Evolutionary conservation across 1,139 yeast genomes (phyloP).

Genomic region (Nakaseomyces sp.): DNA sequence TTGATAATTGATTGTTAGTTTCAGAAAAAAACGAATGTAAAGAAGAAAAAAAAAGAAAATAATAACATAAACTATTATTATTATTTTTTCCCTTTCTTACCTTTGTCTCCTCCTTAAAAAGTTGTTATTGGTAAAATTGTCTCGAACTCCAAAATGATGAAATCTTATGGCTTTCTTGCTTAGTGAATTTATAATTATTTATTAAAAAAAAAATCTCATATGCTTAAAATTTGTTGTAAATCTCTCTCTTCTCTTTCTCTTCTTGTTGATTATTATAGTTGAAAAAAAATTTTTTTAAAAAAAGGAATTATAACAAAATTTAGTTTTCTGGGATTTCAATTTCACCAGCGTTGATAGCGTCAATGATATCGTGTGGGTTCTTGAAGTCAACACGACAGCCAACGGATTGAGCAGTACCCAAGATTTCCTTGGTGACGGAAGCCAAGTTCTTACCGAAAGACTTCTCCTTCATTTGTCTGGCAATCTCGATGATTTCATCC

Average conservation of each 20-base stretch:
- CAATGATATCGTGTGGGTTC: slow-evolving; percentile 98
- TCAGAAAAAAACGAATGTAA: neutral
- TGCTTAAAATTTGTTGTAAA: slow-evolving; percentile 4
- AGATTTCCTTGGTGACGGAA: slow-evolving; percentile 96
- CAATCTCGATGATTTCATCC: slow-evolving; percentile 94
- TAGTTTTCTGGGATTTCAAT: slow-evolving; percentile 91
- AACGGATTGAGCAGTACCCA: slow-evolving; percentile 99
- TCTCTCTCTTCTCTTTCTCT: neutral
- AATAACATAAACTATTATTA: slow-evolving; percentile 8
- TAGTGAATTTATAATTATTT: slow-evolving; percentile 5
- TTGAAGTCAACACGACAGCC: slow-evolving; percentile 99
- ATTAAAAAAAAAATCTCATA: slow-evolving; percentile 6
- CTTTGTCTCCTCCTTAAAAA: neutral
- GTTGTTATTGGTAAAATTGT: neutral
- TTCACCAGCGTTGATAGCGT: slow-evolving; percentile 96
- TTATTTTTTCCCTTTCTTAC: too few relatives aligned
- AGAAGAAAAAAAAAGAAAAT: slow-evolving; percentile 3
- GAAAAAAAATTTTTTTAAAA: neutral
- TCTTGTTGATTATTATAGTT: neutral
- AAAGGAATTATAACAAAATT: slow-evolving; percentile 22
- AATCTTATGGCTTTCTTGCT: neutral
- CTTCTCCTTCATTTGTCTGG: slow-evolving; percentile 95
- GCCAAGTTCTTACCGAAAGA: slow-evolving; percentile 97
- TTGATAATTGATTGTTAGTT: neutral
- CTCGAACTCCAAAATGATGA: neutral